Conservation (phyloP, 805 yeast species). For the Pichia kluyveri region DNA sequence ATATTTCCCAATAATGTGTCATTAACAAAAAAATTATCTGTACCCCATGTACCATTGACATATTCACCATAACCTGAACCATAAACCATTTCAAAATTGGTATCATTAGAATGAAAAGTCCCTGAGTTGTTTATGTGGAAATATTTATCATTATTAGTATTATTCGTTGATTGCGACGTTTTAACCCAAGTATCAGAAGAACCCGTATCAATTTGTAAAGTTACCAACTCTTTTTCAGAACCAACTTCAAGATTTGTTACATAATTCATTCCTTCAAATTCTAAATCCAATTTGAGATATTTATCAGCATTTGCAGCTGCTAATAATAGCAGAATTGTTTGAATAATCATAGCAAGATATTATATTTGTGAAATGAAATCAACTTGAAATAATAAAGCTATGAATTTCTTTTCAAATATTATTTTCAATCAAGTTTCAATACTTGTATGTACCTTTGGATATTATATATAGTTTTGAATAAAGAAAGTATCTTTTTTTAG, state of each 20-base stretch:
- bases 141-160: background rate
- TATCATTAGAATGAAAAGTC: slow-evolving; percentile 30
- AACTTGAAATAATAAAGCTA: too few relatives aligned
- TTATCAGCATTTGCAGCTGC: background rate
- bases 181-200: slow-evolving; percentile 68
- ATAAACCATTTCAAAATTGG: slow-evolving; percentile 35
- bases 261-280: background rate
- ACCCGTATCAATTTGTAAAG: slow-evolving; percentile 64
- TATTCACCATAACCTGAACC: slow-evolving; percentile 32
- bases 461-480: too few relatives aligned
- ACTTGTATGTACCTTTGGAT: too few relatives aligned
- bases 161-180: slow-evolving; percentile 11
- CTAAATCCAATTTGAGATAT: background rate
- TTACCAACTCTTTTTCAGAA: slow-evolving; percentile 45
- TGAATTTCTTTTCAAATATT: too few relatives aligned
- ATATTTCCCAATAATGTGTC: slow-evolving; percentile 37
- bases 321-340: background rate
- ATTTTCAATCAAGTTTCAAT: too few relatives aligned
- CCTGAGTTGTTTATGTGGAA: slow-evolving; percentile 28
- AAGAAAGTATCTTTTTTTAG: too few relatives aligned
- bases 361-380: too few relatives aligned
- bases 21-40: slow-evolving; percentile 48
- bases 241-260: slow-evolving; percentile 18
- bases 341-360: background rate
- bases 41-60: slow-evolving; percentile 48